Percentiles rank a stretch among this genome's conserved stretches.
Conservation (phyloP, 176 grass and related monocot species). For the Bolboschoenus planiculmis region DNA sequence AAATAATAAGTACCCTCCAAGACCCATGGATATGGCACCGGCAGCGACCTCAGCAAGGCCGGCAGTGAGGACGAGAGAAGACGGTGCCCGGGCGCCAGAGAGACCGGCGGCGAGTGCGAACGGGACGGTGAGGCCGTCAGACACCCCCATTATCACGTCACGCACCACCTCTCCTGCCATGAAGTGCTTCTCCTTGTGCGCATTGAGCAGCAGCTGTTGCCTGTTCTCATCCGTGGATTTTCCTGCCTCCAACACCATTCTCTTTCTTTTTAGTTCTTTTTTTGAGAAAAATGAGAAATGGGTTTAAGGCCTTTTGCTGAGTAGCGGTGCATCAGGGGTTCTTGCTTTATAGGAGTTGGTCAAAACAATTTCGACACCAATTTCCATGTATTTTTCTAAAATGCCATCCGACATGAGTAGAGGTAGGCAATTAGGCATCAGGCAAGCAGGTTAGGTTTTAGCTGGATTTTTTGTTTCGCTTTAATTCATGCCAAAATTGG, state of each 20-base stretch:
- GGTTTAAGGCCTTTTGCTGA: not conserved
- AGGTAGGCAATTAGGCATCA: not conserved
- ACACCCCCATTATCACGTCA: conserved; percentile 93
- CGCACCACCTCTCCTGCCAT: conserved; percentile 75
- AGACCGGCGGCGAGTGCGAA: conserved; percentile 91
- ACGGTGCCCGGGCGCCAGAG: conserved; percentile 65
- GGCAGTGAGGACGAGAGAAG: conserved; percentile 76
- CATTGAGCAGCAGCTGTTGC: conserved; percentile 43
- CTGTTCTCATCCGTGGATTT: conserved; percentile 34
- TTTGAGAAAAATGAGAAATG: not conserved
- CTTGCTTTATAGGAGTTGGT: not conserved
- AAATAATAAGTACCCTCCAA: conserved; percentile 55
- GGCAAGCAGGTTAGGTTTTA: not conserved
- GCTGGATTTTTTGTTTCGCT: not conserved
- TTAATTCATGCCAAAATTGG: not conserved
- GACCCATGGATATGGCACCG: conserved; percentile 97
- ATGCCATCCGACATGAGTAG: not conserved
- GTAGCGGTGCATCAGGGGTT: not conserved
- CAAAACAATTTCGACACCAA: not conserved
- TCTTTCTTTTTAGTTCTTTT: not conserved
- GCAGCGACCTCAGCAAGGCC: conserved; percentile 87
- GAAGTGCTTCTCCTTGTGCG: conserved; percentile 92
- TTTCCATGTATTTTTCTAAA: not conserved
- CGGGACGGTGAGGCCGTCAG: conserved; percentile 93
- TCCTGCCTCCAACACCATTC: conserved; percentile 34